Conservation (phyloP, 2,329 filamentous ascomycete species). For the Nothopassalora personata region DNA sequence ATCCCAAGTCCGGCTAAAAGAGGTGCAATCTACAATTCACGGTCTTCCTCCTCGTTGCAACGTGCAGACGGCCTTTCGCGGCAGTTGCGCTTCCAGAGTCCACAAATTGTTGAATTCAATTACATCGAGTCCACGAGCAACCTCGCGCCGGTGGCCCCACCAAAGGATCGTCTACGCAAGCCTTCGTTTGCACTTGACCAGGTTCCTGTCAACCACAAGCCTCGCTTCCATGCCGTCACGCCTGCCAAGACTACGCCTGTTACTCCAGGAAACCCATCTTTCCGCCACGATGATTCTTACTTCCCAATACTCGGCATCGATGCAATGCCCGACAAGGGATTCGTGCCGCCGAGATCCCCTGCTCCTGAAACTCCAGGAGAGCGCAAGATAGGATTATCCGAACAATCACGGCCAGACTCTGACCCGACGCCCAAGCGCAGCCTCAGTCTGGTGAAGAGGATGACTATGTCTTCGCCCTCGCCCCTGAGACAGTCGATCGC, state of each 20-base stretch:
- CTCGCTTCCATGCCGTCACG: slow-evolving; percentile 21
- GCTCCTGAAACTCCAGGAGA: not conserved
- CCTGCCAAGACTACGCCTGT: slow-evolving; percentile 19
- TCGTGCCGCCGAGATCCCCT: slow-evolving; percentile 9
- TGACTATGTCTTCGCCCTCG: not conserved
- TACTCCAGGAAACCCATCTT: slow-evolving; percentile 1
- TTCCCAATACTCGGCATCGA: slow-evolving; percentile 24
- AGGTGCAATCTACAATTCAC: not conserved
- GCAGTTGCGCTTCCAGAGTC: slow-evolving; percentile 14
- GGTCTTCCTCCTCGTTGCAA: not conserved
- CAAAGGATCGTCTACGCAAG: slow-evolving; percentile 1
- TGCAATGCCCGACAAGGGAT: slow-evolving; percentile 17
- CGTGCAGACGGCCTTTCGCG: not conserved
- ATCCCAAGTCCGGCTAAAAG: not conserved
- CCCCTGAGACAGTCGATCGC: not conserved
- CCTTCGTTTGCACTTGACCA: not conserved
- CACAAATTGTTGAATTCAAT: not conserved
- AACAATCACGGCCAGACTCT: not conserved
- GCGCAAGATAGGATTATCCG: not conserved
- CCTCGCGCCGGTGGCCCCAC: not conserved
- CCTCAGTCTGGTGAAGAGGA: not conserved
- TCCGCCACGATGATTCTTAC: slow-evolving; percentile 20
- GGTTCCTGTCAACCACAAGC: not conserved
- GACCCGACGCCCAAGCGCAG: not conserved
- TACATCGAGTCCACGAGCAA: not conserved